Percentiles rank a stretch among this genome's conserved stretches.
Conservation (phyloP, 768 basidiomycete genomes). For the Suillus clintonianus region DNA sequence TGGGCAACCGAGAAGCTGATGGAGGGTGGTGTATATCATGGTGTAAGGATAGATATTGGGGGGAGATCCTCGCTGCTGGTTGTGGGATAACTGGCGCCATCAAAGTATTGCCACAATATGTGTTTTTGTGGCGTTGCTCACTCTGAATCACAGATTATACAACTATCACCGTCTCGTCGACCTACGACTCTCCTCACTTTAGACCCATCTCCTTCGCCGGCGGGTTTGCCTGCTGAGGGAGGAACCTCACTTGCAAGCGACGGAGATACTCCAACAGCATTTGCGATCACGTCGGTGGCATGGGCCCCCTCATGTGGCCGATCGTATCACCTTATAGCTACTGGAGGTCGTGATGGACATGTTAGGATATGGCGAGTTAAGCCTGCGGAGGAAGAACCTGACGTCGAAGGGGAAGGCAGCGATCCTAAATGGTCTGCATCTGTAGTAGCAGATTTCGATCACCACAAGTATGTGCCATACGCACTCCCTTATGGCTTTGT, state of each 20-base stretch:
- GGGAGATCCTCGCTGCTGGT: slow-evolving; percentile 80
- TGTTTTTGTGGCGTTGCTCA: slow-evolving; percentile 5
- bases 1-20: slow-evolving; percentile 76
- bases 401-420: slow-evolving; percentile 42
- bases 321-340: slow-evolving; percentile 92
- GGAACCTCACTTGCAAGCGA: slow-evolving; percentile 26
- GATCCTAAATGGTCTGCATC: slow-evolving; percentile 66
- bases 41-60: slow-evolving; percentile 98
- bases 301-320: slow-evolving; percentile 96
- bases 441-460: slow-evolving; percentile 84
- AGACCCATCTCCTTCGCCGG: slow-evolving; percentile 39
- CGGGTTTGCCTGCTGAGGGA: slow-evolving; percentile 19
- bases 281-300: slow-evolving; percentile 77
- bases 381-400: slow-evolving; percentile 51
- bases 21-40: slow-evolving; percentile 94
- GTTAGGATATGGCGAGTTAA: slow-evolving; percentile 89
- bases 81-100: slow-evolving; percentile 72
- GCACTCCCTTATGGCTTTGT: not conserved
- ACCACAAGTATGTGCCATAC: slow-evolving; percentile 61
- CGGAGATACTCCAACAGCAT: slow-evolving; percentile 43
- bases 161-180: slow-evolving; percentile 67
- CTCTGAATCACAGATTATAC: slow-evolving; percentile 58
- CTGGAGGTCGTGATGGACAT: slow-evolving; percentile 83
- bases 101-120: slow-evolving; percentile 51
- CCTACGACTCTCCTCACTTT: slow-evolving; percentile 65